Percentiles rank a stretch among this genome's conserved stretches.
Evolutionary conservation across 768 basidiomycete genomes (phyloP).

Genomic region (Pholiota conissans): DNA sequence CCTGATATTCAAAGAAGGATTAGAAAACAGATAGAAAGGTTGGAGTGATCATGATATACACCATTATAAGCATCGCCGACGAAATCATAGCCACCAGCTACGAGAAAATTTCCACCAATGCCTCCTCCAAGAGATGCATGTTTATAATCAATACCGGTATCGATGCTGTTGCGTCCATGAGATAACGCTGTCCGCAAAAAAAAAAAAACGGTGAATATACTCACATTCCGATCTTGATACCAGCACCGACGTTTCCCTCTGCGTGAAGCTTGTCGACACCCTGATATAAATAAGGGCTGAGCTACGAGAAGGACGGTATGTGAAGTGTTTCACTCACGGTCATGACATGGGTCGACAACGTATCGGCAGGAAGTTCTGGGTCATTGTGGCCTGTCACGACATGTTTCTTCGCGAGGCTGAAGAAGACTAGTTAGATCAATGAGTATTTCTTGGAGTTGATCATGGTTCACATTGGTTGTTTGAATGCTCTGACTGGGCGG

Average conservation of each 20-base stretch:
- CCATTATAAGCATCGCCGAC: constrained; percentile 48
- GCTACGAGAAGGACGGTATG: not conserved
- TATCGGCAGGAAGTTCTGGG: constrained; percentile 39
- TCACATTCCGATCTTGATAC: constrained; percentile 66
- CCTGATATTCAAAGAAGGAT: not conserved
- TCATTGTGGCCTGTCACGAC: constrained; percentile 38
- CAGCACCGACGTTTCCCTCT: constrained; percentile 60
- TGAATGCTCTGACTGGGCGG: constrained; percentile 45
- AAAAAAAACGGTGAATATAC: constrained; percentile 12
- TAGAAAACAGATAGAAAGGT: too few relatives aligned
- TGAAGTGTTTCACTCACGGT: constrained; percentile 35
- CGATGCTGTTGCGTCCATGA: constrained; percentile 35
- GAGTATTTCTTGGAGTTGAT: not conserved
- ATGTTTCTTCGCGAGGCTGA: constrained; percentile 33
- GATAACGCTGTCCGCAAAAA: not conserved
- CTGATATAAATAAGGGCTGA: constrained; percentile 22
- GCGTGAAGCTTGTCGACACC: constrained; percentile 67
- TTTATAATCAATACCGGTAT: constrained; percentile 54
- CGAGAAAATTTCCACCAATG: constrained; percentile 47
- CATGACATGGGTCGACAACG: constrained; percentile 48
- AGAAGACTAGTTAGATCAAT: too few relatives aligned
- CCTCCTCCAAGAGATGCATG: constrained; percentile 50
- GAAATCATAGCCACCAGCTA: constrained; percentile 52
- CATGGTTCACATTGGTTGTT: constrained; percentile 30
- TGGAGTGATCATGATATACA: too few relatives aligned